A percentile compares a stretch with the other conserved stretches of the same genome.
Evolutionary conservation across 306 rosid species (phyloP).

Genomic region (Acacia crassicarpa): DNA sequence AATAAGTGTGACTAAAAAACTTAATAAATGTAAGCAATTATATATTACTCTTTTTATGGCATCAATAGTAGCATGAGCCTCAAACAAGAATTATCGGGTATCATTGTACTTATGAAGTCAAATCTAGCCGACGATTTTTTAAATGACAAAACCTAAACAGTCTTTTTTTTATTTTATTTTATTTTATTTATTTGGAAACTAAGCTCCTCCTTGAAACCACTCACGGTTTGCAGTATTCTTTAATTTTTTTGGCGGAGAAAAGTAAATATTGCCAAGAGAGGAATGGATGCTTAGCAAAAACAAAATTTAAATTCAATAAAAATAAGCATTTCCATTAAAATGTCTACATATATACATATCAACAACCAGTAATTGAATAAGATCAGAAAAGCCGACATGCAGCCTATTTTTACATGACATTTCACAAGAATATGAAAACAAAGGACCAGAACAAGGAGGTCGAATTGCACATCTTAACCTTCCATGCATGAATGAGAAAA

Average conservation of each 20-base stretch:
- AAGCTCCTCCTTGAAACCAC: neutral
- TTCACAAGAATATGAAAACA: neutral
- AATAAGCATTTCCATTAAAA: conserved; percentile 14
- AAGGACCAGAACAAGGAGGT: neutral
- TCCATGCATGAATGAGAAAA: neutral
- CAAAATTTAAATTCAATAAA: neutral
- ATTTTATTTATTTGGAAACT: neutral
- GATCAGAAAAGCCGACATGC: neutral
- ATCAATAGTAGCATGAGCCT: neutral
- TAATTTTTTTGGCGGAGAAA: neutral
- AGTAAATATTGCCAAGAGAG: neutral
- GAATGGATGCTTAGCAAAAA: neutral
- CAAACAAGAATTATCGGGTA: neutral
- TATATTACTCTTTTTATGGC: no score
- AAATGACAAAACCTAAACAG: neutral
- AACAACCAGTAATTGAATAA: neutral
- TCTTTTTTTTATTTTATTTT: neutral
- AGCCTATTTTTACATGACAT: conserved; percentile 2
- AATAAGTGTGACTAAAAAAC: no score
- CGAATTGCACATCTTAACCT: neutral
- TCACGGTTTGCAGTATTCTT: neutral
- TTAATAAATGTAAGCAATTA: no score
- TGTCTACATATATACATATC: neutral
- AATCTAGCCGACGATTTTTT: neutral
- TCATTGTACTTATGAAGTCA: neutral